phyloP scores from a whole-genome alignment of 208 protist genomes.

The Tritrichomonas musculus region DNA sequence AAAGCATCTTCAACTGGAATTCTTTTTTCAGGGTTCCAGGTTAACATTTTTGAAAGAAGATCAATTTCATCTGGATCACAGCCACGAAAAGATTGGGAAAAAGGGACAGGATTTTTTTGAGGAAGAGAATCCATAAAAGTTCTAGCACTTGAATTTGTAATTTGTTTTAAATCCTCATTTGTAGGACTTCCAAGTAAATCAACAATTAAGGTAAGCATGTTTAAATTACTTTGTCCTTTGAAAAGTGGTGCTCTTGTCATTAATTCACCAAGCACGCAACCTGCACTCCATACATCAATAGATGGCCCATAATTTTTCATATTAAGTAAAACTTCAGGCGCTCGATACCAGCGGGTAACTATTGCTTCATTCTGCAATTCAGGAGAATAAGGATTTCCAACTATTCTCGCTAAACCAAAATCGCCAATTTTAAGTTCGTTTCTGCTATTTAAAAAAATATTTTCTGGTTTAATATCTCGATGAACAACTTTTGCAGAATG shows the following conservation, averaged over 20 bases:
- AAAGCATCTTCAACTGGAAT: constrained; percentile 50
- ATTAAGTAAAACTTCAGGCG: constrained; percentile 84
- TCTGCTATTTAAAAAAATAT: constrained; percentile 70
- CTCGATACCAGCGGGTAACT: constrained; percentile 87
- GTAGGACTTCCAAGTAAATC: constrained; percentile 39
- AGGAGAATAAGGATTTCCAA: constrained; percentile 28
- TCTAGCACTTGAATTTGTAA: constrained; percentile 66
- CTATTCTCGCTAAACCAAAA: constrained; percentile 64
- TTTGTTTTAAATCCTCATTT: constrained; percentile 64
- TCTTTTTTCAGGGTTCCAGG: constrained; percentile 52
- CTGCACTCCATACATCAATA: constrained; percentile 94
- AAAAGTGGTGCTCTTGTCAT: constrained; percentile 74
- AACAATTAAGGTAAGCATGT: not conserved
- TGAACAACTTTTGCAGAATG: constrained; percentile 53
- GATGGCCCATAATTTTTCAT: constrained; percentile 33
- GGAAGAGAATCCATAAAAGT: constrained; percentile 71
- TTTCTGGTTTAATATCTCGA: constrained; percentile 63
- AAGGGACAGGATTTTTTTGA: constrained; percentile 53
- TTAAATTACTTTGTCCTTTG: constrained; percentile 51
- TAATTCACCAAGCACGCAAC: constrained; percentile 97
- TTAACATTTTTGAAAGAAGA: constrained; percentile 52
- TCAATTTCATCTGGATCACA: constrained; percentile 46
- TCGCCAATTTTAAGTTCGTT: constrained; percentile 67
- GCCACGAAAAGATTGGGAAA: not conserved
- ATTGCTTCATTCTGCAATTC: constrained; percentile 64